A percentile compares a stretch with the other conserved stretches of the same genome.
Conservation (phyloP, 306 rosid species). For the Castanea sativa region DNA sequence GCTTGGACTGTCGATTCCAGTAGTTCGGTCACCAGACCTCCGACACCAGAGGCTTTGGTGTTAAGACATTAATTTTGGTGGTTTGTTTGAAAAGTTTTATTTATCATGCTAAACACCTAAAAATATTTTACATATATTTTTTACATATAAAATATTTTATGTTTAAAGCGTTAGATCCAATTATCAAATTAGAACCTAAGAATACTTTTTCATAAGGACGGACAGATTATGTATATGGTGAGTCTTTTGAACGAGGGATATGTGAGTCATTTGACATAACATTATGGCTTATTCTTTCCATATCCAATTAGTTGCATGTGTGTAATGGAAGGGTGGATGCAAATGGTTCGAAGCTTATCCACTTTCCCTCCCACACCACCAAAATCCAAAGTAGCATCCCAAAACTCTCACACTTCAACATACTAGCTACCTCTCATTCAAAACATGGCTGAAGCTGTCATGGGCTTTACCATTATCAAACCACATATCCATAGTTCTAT, state of each 20-base stretch:
- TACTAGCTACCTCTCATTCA: neutral
- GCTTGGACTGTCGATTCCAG: too few relatives aligned
- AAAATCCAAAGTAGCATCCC: neutral
- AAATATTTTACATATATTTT: too few relatives aligned
- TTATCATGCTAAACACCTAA: too few relatives aligned
- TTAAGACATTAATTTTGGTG: too few relatives aligned
- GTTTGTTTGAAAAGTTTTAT: too few relatives aligned
- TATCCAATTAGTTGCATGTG: neutral
- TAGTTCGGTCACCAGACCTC: fast-evolving
- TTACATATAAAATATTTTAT: too few relatives aligned
- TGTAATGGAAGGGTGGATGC: slow-evolving; percentile 19
- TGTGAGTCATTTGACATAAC: neutral
- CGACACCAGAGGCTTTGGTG: too few relatives aligned
- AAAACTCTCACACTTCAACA: neutral
- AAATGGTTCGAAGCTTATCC: slow-evolving; percentile 41
- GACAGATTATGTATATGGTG: neutral
- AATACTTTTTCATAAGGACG: neutral
- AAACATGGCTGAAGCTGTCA: slow-evolving; percentile 37
- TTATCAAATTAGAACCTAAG: neutral
- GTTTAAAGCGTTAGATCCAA: neutral
- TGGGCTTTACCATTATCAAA: slow-evolving; percentile 38
- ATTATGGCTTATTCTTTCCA: neutral
- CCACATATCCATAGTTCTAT: slow-evolving; percentile 22
- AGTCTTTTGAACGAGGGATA: neutral
- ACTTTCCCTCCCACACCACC: slow-evolving; percentile 22